Evolutionary conservation across 2,329 filamentous ascomycete genomes (phyloP).

Genomic region (Fusarium buharicum): DNA sequence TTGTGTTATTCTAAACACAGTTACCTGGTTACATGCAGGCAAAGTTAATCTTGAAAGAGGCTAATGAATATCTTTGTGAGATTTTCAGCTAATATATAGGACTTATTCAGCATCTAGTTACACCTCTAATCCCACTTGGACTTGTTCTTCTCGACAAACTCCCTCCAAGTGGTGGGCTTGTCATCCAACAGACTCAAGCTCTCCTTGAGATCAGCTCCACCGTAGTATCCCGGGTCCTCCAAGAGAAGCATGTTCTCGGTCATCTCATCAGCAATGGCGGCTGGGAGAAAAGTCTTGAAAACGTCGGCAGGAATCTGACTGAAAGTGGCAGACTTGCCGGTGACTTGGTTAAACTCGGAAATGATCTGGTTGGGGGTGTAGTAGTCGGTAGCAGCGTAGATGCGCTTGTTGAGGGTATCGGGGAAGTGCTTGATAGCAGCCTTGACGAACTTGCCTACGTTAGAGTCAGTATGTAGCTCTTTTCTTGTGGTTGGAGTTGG

Average conservation of each 20-base stretch:
- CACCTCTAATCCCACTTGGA: slow-evolving; percentile 41
- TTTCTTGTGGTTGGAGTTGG: fast-evolving
- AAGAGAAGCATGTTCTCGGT: slow-evolving; percentile 57
- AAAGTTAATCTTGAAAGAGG: no score
- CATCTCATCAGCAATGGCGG: slow-evolving; percentile 49
- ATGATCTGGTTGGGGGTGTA: slow-evolving; percentile 48
- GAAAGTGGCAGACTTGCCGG: slow-evolving; percentile 48
- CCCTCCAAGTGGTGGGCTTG: slow-evolving; percentile 53
- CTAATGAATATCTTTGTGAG: no score
- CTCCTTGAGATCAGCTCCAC: slow-evolving; percentile 48
- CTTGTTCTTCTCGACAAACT: slow-evolving; percentile 50
- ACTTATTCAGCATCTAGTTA: no score
- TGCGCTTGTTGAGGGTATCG: slow-evolving; percentile 45
- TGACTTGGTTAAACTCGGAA: slow-evolving; percentile 50
- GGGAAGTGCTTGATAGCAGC: slow-evolving; percentile 49
- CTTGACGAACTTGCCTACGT: slow-evolving; percentile 50
- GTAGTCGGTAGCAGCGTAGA: slow-evolving; percentile 53
- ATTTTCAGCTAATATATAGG: no score
- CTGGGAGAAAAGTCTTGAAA: slow-evolving; percentile 51
- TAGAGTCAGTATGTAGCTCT: fast-evolving
- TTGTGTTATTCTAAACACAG: no score
- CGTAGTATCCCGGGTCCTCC: slow-evolving; percentile 56
- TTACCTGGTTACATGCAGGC: no score
- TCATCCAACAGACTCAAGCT: slow-evolving; percentile 50
- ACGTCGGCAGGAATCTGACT: slow-evolving; percentile 48